phyloP scores from a whole-genome alignment of 192 early-diverging fungal genomes.

The Entophlyctis luteolus region DNA sequence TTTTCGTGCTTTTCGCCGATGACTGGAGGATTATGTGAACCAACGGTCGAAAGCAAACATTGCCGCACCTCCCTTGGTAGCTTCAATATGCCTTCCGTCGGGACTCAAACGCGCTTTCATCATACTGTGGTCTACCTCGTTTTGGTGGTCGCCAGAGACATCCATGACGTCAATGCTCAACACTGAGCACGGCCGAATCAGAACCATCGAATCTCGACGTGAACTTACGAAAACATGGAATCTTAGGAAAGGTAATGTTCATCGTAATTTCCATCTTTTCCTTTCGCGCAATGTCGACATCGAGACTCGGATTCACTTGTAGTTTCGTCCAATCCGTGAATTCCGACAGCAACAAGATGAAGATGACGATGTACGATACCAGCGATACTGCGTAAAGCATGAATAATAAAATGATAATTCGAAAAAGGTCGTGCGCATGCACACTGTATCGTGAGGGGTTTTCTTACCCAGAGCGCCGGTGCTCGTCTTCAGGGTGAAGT shows the following conservation, averaged over 20 bases:
- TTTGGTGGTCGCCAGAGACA: constrained; percentile 83
- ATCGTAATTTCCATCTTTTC: constrained; percentile 87
- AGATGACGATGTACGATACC: constrained; percentile 66
- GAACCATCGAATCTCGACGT: neutral
- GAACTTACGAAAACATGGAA: constrained; percentile 79
- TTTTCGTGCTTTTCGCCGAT: constrained; percentile 21
- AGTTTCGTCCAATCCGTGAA: constrained; percentile 73
- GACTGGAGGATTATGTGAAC: neutral
- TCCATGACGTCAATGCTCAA: constrained; percentile 95
- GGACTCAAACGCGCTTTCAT: constrained; percentile 72
- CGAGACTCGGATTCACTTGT: constrained; percentile 65
- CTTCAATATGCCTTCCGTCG: constrained; percentile 61
- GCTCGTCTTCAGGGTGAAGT: constrained; percentile 81
- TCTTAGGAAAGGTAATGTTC: constrained; percentile 85
- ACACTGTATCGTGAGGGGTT: neutral
- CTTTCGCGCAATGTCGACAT: constrained; percentile 78
- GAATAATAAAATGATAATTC: neutral
- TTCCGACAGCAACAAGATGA: constrained; percentile 74
- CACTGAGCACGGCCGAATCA: constrained; percentile 39
- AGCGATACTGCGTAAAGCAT: constrained; percentile 64
- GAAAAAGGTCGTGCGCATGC: neutral
- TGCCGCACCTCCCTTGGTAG: constrained; percentile 54
- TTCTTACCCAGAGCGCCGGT: constrained; percentile 69
- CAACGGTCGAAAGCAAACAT: neutral
- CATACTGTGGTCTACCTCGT: constrained; percentile 70